Base-by-base conservation (phyloP, 2,329 filamentous ascomycete genomes). In the Penicillium sp. region DNA sequence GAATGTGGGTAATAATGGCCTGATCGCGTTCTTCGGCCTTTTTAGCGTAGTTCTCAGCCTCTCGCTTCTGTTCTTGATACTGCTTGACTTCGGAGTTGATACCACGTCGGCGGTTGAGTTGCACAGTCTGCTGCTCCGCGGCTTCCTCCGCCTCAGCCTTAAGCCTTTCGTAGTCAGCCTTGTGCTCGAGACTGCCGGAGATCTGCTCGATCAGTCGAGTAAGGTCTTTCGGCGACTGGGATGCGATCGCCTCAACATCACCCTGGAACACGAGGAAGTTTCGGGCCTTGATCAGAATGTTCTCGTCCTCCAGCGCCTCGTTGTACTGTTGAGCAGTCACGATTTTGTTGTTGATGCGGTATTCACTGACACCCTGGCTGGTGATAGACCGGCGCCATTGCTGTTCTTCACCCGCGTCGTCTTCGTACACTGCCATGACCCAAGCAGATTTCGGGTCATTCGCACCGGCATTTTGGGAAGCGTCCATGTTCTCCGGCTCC, bases 381-480 rank as follows among this genome's bases (percentile, higher is more conserved):
- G 91, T 97, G 69, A 99, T 99, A 58, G 84, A 86, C 54, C 93
- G 88, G 74, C 95, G 95, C 93, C 93, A 99, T 59, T 86, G 84
- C 66, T 96, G 91, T 70, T 95, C 89, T 64, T 95, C 89, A 39
- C 90, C 92, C 2, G 90, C 90, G 67, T 99, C 93, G 65, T 99
- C 93, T 68, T 96, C 91, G 70, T 97, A 99, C 13, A 99, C 92
- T 27, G 93, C 93, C 90, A 96, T 97, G 12, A 99, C 95, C 92
- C 92, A 99, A 3, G 93, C 95, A 2, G 86, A 93, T 69, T 91
- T 93, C 0, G 93, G 93, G 62, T 99, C 92, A 57, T 83, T 82
- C 47, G 80, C 68, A 35, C 81, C 83, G 5, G 59, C 48, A 39
- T 71, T 69, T n/a, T 83, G 85, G 48, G 83, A 80, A 44, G 81